A percentile compares a stretch with the other conserved stretches of the same genome.
phyloP scores from a whole-genome alignment of 345 rosid genomes.

The Hibiscus syriacus region DNA sequence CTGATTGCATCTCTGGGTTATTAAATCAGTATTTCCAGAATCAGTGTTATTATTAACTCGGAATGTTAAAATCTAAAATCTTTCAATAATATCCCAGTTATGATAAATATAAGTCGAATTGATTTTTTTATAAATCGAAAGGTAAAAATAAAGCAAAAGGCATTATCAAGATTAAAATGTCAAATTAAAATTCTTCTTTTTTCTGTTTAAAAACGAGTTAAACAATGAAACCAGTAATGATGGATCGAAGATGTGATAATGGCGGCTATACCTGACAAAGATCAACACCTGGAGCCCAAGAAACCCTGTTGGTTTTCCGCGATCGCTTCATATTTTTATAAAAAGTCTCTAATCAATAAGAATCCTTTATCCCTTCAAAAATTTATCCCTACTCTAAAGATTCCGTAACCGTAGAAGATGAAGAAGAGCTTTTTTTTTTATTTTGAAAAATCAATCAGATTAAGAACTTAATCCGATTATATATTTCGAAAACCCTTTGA shows the following conservation, averaged over 20 bases:
- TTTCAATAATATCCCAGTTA: neutral
- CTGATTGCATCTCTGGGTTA: neutral
- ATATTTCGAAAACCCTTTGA: neutral
- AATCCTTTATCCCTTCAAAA: conserved; percentile 4
- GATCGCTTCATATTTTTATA: conserved; percentile 30
- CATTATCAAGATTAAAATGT: neutral
- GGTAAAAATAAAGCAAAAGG: neutral
- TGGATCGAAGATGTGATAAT: neutral
- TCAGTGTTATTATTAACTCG: neutral
- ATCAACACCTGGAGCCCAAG: conserved; percentile 48
- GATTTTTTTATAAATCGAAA: neutral
- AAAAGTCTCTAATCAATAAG: conserved; percentile 7
- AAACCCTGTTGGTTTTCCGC: conserved; percentile 47
- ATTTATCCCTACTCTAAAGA: neutral
- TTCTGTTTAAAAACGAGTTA: neutral
- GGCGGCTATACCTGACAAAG: conserved; percentile 49
- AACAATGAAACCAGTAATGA: neutral
- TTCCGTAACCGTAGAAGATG: neutral
- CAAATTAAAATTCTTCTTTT: neutral
- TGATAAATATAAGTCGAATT: neutral
- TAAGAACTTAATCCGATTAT: conserved; percentile 1
- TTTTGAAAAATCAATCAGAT: conserved; percentile 7
- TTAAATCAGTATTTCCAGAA: neutral
- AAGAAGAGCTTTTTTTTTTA: neutral
- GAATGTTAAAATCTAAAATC: neutral